Conservation (phyloP, 2,329 filamentous ascomycete species). For the Pseudocercospora fijiensis region DNA sequence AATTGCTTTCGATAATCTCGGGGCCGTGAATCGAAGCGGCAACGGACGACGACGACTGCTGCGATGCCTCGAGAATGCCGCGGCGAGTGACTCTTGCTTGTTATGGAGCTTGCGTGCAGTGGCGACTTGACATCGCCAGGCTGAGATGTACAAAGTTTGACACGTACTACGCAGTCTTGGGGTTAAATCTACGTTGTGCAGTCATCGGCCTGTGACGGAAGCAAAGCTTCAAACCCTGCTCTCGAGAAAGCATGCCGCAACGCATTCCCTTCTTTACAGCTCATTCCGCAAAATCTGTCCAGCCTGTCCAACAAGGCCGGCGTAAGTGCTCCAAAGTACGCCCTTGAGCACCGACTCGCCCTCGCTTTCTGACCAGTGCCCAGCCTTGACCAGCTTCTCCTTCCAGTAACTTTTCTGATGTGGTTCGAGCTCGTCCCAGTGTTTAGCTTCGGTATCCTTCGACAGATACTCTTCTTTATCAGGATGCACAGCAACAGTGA, state of each 20-base stretch:
- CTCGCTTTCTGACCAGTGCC: constrained; percentile 76
- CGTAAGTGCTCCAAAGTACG: constrained; percentile 68
- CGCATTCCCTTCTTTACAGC: not conserved
- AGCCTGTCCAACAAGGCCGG: constrained; percentile 5
- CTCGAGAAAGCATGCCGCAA: too few relatives aligned
- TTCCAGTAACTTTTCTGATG: constrained; percentile 69
- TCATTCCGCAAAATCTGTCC: constrained; percentile 3
- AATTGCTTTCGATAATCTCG: not conserved
- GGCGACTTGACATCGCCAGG: not conserved
- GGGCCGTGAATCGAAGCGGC: not conserved
- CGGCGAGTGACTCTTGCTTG: not conserved
- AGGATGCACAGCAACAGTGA: constrained; percentile 38
- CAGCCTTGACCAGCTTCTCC: constrained; percentile 64
- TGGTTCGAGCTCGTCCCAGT: constrained; percentile 69
- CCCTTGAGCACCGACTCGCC: constrained; percentile 75
- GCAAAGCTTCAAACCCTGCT: not conserved
- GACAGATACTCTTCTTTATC: constrained; percentile 45
- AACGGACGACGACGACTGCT: not conserved
- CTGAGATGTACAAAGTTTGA: not conserved
- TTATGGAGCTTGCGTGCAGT: not conserved
- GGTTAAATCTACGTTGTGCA: not conserved
- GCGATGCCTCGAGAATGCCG: not conserved
- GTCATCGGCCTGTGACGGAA: too few relatives aligned
- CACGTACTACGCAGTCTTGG: not conserved
- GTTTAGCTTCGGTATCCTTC: constrained; percentile 52